Evolutionary conservation across 1,139 yeast genomes (phyloP), one percentile per base, ranked within the genome.

Genomic region (Pichia sp.): DNA sequence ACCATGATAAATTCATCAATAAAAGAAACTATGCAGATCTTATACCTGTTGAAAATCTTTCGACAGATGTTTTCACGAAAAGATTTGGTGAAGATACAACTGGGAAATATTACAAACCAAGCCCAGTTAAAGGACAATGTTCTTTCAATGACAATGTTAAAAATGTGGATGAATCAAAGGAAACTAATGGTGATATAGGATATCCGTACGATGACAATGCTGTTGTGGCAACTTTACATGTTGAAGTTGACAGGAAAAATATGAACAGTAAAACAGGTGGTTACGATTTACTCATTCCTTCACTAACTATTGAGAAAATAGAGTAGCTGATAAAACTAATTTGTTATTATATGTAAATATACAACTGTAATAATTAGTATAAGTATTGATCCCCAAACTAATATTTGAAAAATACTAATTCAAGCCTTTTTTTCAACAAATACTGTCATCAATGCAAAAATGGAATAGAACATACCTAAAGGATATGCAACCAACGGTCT

Each of bases 401-500:
- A 9, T 9, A 9, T 23, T 23, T 9, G 26, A n/a, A n/a, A n/a
- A n/a, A 9, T 9, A 26, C n/a, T 26, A 5, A 6, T 12, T 31
- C 36, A 52, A 35, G 46, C 41, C 19, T 52, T 54, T 37, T 55
- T 58, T 42, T 59, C 63, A 10, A 53, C 63, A 45, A 91, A 91
- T 33, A 93, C 82, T 5, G 97, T 94, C 95, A 91, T 88, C 52
- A 93, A 72, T 28, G 96, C 96, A 70, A 93, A 93, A 4, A 91
- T 93, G 42, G 89, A 79, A 68, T 93, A 91, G 59, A 91, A 91
- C 67, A 91, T 78, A 15, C 84, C 81, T 55, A 91, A 70, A 1
- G 99, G 99, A 60, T 93, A 91, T 2, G 97, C 98, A 48, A 91
- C 84, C 51, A 91, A 73, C 8, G 84, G 81, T 55, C 98, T 76